phyloP scores from a whole-genome alignment of 768 basidiomycete genomes.

The Boletus reticuloceps region DNA sequence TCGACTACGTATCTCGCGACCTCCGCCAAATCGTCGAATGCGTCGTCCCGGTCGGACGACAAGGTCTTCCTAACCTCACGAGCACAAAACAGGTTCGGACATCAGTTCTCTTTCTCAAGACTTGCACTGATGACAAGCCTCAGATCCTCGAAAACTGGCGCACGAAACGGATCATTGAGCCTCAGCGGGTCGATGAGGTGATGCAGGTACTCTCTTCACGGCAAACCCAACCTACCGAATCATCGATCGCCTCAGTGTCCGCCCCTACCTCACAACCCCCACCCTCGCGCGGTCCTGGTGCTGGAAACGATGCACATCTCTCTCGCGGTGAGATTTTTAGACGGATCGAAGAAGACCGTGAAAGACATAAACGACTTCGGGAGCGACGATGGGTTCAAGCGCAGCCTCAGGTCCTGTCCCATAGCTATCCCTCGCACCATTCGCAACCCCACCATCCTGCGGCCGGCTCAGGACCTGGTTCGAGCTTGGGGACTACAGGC shows the following conservation, averaged over 20 bases:
- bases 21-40: conserved; percentile 72
- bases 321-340: conserved; percentile 72
- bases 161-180: conserved; percentile 78
- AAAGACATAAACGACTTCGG: conserved; percentile 64
- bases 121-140: too few species aligned
- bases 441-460: neutral
- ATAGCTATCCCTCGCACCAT: neutral
- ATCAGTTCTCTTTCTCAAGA: too few species aligned
- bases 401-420: neutral
- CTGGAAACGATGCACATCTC: conserved; percentile 30
- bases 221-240: conserved; percentile 23
- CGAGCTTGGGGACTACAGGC: neutral
- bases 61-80: conserved; percentile 83
- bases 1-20: conserved; percentile 77
- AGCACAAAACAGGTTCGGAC: conserved; percentile 78
- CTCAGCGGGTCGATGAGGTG: conserved; percentile 71
- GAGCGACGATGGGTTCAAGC: conserved; percentile 5
- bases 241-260: conserved; percentile 16
- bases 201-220: conserved; percentile 54
- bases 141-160: conserved; percentile 88
- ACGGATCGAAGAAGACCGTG: conserved; percentile 89
- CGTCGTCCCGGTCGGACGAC: conserved; percentile 87
- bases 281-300: neutral
- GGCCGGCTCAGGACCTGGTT: neutral
- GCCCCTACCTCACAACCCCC: conserved; percentile 15